Conservation (phyloP, 352 stramenopile species). For the Pythium apleroticum region DNA sequence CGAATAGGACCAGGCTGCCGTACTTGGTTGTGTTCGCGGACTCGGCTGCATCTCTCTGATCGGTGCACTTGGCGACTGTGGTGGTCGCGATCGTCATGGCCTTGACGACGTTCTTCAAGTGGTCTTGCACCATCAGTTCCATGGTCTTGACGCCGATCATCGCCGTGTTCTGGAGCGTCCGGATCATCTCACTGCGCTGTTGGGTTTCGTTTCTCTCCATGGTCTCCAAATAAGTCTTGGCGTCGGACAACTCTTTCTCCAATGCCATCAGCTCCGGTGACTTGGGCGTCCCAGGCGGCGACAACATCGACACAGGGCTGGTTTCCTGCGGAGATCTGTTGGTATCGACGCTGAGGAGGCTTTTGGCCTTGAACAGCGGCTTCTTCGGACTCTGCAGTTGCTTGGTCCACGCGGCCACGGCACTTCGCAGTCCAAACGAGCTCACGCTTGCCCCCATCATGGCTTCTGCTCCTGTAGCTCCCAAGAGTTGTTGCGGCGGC, state of each 20-base stretch:
- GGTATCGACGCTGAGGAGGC: conserved; percentile 1
- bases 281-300: background rate
- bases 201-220: conserved; percentile 34
- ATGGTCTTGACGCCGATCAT: conserved; percentile 50
- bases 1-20: conserved; percentile 3
- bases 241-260: conserved; percentile 30
- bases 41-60: background rate
- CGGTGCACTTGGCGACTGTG: conserved; percentile 1
- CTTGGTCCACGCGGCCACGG: conserved; percentile 25
- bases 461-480: conserved; percentile 10
- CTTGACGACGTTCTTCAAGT: conserved; percentile 36
- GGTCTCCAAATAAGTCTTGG: conserved; percentile 16
- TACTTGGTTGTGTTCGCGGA: background rate
- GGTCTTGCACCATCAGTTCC: conserved; percentile 56
- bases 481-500: conserved; percentile 6
- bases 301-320: background rate
- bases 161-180: conserved; percentile 40
- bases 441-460: conserved; percentile 1
- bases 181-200: conserved; percentile 37
- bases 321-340: background rate
- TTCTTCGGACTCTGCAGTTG: conserved; percentile 24
- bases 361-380: conserved; percentile 19
- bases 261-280: conserved; percentile 4
- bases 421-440: conserved; percentile 30
- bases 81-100: conserved; percentile 9